phyloP scores from a whole-genome alignment of 352 stramenopile species.

The Phytophthora melonis region DNA sequence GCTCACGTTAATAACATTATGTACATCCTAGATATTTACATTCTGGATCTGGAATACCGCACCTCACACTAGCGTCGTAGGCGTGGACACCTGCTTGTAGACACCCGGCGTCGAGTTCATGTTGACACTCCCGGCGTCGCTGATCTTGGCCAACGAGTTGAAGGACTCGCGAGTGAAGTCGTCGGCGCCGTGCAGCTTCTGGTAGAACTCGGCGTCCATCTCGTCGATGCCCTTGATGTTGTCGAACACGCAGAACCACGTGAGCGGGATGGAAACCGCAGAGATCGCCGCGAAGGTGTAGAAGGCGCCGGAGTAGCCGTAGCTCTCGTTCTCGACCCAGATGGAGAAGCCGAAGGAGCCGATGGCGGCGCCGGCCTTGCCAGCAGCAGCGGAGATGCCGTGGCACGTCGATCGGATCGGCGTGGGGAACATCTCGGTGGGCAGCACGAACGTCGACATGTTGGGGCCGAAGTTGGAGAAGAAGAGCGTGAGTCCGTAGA shows the following conservation, averaged over 20 bases:
- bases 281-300: conserved; percentile 56
- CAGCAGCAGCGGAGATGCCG: conserved; percentile 83
- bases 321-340: conserved; percentile 56
- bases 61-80: conserved; percentile 12
- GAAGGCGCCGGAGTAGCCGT: conserved; percentile 55
- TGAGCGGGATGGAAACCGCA: conserved; percentile 53
- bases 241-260: conserved; percentile 63
- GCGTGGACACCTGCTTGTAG: conserved; percentile 14
- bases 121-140: conserved; percentile 5
- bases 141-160: conserved; percentile 13
- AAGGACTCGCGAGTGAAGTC: conserved; percentile 21
- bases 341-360: conserved; percentile 63
- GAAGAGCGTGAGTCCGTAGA: conserved; percentile 78
- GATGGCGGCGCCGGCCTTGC: conserved; percentile 82
- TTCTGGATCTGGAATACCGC: conserved; percentile 3
- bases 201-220: conserved; percentile 46
- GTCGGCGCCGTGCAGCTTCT: conserved; percentile 11
- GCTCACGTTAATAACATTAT: conserved; percentile 15
- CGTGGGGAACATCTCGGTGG: conserved; percentile 83
- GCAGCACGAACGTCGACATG: conserved; percentile 86
- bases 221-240: conserved; percentile 47
- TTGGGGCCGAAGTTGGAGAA: conserved; percentile 87
- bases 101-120: conserved; percentile 6
- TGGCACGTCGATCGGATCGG: conserved; percentile 84
- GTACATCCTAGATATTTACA: conserved; percentile 11